A percentile compares a stretch with the other conserved stretches of the same genome.
Conservation (phyloP, 768 basidiomycete species). For the Calocybe cyanea region DNA sequence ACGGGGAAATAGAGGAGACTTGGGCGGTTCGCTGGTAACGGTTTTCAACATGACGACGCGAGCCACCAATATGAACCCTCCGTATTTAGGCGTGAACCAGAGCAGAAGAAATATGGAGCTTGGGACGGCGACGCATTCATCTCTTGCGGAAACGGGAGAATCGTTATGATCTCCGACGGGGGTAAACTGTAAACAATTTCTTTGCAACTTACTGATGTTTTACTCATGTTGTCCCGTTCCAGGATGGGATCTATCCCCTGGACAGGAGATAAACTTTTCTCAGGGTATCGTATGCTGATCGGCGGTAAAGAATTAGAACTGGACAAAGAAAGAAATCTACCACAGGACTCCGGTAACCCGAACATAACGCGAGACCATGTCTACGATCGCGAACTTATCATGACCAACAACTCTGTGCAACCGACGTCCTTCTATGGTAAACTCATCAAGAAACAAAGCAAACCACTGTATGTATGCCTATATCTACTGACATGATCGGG, state of each 20-base stretch:
- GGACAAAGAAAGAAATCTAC: constrained; percentile 44
- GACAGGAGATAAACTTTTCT: constrained; percentile 52
- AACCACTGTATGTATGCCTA: constrained; percentile 42
- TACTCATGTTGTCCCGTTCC: constrained; percentile 1
- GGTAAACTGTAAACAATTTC: constrained; percentile 57
- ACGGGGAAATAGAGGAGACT: constrained; percentile 23
- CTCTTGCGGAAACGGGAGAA: constrained; percentile 42
- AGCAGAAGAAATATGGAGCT: constrained; percentile 73
- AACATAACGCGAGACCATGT: no score
- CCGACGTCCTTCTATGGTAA: constrained; percentile 62
- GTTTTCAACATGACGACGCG: constrained; percentile 2
- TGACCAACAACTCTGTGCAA: constrained; percentile 36
- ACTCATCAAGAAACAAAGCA: constrained; percentile 33
- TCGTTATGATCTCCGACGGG: constrained; percentile 64
- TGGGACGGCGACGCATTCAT: constrained; percentile 83
- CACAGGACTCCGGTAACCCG: constrained; percentile 42
- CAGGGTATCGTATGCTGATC: constrained; percentile 42
- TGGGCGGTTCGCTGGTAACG: constrained; percentile 64
- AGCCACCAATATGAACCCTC: not conserved
- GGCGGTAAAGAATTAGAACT: constrained; percentile 63
- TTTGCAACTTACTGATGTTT: not conserved
- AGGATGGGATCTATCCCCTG: constrained; percentile 63
- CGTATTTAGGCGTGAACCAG: constrained; percentile 61
- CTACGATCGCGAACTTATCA: no score
- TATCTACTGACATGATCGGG: not conserved